phyloP scores from a whole-genome alignment of 106 monocot genomes.

The Acanthochlamys bracteata region DNA sequence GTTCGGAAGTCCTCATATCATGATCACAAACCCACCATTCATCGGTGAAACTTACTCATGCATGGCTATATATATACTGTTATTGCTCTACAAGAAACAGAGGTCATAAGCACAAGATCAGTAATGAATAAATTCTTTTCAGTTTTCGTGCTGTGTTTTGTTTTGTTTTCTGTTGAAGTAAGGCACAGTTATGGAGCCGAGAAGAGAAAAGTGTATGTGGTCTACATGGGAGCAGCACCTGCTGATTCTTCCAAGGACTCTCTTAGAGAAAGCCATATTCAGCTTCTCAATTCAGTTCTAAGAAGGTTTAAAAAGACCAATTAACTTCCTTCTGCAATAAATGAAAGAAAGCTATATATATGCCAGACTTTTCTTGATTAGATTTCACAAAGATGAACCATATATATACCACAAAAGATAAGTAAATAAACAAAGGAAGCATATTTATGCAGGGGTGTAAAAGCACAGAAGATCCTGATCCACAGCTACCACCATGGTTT shows the following conservation, averaged over 20 bases:
- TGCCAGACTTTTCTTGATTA: neutral
- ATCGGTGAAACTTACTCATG: too few relatives aligned
- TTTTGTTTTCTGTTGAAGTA: too few relatives aligned
- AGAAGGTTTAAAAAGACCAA: slow-evolving; percentile 16
- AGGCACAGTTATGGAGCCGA: slow-evolving; percentile 4
- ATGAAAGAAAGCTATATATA: neutral
- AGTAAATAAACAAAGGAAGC: neutral
- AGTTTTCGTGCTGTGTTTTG: too few relatives aligned
- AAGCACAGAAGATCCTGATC: slow-evolving; percentile 25
- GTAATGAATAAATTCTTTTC: too few relatives aligned
- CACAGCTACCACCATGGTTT: slow-evolving; percentile 50
- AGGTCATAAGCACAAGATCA: too few relatives aligned
- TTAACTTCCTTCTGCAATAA: neutral
- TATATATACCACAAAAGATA: neutral
- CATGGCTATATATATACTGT: too few relatives aligned
- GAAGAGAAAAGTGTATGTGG: slow-evolving; percentile 31
- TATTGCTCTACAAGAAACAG: too few relatives aligned
- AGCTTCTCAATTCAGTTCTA: slow-evolving; percentile 39
- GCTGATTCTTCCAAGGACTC: slow-evolving; percentile 11
- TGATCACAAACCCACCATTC: too few relatives aligned
- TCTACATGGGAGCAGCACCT: slow-evolving; percentile 52
- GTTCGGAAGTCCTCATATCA: too few relatives aligned
- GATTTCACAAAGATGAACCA: neutral
- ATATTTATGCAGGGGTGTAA: slow-evolving; percentile 18
- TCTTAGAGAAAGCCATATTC: slow-evolving; percentile 30